These are phyloP conservation scores for Spergularia marina DNA, from an alignment of 148 eudicot genomes.

Conservation along the genomic window DNA sequence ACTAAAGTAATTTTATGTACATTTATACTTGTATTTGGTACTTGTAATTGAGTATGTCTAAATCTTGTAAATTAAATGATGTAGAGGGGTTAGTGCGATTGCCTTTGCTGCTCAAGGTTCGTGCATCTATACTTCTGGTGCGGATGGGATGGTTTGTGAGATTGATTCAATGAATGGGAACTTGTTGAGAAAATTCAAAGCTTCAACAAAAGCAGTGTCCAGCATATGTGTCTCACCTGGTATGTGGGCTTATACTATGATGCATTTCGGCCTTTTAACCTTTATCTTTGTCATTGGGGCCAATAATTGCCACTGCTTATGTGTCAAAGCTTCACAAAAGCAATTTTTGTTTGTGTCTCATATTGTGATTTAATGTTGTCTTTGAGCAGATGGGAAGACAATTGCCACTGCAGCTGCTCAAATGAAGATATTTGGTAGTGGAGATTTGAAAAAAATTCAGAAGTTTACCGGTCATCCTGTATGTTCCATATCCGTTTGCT, in stretches of 20 bases:
- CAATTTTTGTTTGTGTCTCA: neutral
- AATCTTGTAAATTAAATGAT: constrained; percentile 7
- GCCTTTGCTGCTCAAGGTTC: constrained; percentile 52
- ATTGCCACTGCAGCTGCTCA: constrained; percentile 91
- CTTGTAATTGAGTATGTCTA: constrained; percentile 3
- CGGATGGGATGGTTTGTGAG: constrained; percentile 86
- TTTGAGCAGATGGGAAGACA: constrained; percentile 63
- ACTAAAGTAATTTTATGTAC: neutral
- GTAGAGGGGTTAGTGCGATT: constrained; percentile 80
- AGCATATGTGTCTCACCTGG: constrained; percentile 85
- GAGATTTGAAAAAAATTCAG: constrained; percentile 72
- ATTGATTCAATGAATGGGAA: constrained; percentile 73
- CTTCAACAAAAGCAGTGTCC: constrained; percentile 80
- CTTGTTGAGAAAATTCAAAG: constrained; percentile 69
- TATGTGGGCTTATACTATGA: constrained; percentile 23
- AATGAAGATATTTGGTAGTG: constrained; percentile 63
- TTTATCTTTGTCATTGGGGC: neutral
- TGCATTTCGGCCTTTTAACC: neutral
- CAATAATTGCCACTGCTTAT: too few relatives aligned
- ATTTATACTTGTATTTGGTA: neutral
- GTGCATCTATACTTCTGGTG: constrained; percentile 77
- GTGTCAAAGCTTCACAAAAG: too few relatives aligned
- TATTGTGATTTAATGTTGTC: constrained; percentile 11
- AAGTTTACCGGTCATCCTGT: constrained; percentile 97
- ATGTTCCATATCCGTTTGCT: constrained; percentile 28